Evolutionary conservation across 2,329 filamentous ascomycete genomes (phyloP).

Genomic region (Aspergillus flavus): DNA sequence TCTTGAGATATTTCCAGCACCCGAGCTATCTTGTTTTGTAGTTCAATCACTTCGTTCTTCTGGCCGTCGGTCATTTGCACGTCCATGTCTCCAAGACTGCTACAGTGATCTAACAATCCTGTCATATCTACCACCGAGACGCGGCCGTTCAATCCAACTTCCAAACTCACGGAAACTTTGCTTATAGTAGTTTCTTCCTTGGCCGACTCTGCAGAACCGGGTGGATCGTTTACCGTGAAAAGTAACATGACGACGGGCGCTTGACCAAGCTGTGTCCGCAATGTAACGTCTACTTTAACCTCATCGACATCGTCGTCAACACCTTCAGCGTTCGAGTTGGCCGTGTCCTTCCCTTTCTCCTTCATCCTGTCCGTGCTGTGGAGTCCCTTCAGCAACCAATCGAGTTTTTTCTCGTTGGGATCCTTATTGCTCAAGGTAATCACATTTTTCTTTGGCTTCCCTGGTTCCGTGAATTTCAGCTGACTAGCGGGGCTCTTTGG

Average conservation of each 20-base stretch:
- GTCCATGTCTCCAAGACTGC: conserved; percentile 18
- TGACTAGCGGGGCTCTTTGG: conserved; percentile 5
- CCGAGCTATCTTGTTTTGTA: conserved; percentile 39
- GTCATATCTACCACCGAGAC: conserved; percentile 41
- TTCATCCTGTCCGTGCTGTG: conserved; percentile 6
- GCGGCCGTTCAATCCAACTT: conserved; percentile 45
- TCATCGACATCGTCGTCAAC: conserved; percentile 21
- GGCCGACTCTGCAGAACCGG: conserved; percentile 9
- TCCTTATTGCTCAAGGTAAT: conserved; percentile 45
- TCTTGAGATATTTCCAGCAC: conserved; percentile 49
- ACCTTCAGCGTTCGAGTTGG: conserved; percentile 6
- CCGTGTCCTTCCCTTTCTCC: conserved; percentile 11
- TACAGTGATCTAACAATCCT: conserved; percentile 33
- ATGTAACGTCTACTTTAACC: conserved; percentile 41
- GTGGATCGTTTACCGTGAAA: conserved; percentile 30
- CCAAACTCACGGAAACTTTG: conserved; percentile 39
- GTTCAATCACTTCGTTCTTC: conserved; percentile 22
- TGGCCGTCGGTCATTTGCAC: conserved; percentile 22
- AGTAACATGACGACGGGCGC: conserved; percentile 41
- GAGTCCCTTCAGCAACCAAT: conserved; percentile 50
- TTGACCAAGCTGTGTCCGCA: conserved; percentile 43
- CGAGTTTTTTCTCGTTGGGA: conserved; percentile 55
- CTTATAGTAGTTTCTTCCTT: conserved; percentile 16
- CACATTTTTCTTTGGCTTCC: conserved; percentile 21
- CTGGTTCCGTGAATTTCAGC: conserved; percentile 8